Evolutionary conservation across 2,329 filamentous ascomycete species (phyloP).

Genomic region (Fusarium sp.): DNA sequence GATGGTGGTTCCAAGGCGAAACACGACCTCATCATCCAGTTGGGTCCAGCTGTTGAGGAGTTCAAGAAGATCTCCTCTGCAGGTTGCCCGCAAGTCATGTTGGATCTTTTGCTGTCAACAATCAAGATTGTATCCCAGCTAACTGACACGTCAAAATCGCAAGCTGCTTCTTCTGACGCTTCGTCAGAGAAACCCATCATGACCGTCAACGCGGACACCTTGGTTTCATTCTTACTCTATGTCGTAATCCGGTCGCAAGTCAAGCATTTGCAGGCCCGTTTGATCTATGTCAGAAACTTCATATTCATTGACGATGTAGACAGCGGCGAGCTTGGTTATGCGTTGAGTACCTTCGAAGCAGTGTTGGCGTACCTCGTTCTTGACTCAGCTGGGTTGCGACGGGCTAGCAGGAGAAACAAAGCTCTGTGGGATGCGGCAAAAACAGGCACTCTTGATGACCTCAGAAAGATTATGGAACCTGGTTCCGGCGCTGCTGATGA

Average conservation of each 20-base stretch:
- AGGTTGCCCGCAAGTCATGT: conserved; percentile 88
- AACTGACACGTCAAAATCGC: conserved; percentile 62
- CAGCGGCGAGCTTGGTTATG: conserved; percentile 94
- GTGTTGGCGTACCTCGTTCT: conserved; percentile 88
- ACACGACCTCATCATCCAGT: conserved; percentile 80
- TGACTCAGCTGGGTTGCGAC: conserved; percentile 84
- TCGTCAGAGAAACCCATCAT: conserved; percentile 66
- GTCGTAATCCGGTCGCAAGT: conserved; percentile 93
- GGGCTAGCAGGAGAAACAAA: conserved; percentile 87
- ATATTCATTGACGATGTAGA: conserved; percentile 99
- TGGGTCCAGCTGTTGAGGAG: conserved; percentile 84
- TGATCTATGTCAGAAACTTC: conserved; percentile 97
- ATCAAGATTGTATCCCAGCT: conserved; percentile 84
- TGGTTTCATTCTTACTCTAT: conserved; percentile 90
- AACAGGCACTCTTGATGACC: conserved; percentile 78
- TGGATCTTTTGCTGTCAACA: conserved; percentile 81
- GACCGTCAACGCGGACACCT: conserved; percentile 84
- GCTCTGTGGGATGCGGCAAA: conserved; percentile 88
- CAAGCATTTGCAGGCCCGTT: conserved; percentile 84
- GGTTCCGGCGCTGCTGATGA: conserved; percentile 63
- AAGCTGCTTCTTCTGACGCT: conserved; percentile 51
- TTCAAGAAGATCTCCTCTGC: conserved; percentile 87
- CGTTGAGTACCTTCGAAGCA: conserved; percentile 93
- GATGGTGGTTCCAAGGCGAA: conserved; percentile 83
- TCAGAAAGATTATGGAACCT: conserved; percentile 85